Evolutionary conservation across 208 protist species (phyloP).

Genomic region (Acanthamoeba castellanii): DNA sequence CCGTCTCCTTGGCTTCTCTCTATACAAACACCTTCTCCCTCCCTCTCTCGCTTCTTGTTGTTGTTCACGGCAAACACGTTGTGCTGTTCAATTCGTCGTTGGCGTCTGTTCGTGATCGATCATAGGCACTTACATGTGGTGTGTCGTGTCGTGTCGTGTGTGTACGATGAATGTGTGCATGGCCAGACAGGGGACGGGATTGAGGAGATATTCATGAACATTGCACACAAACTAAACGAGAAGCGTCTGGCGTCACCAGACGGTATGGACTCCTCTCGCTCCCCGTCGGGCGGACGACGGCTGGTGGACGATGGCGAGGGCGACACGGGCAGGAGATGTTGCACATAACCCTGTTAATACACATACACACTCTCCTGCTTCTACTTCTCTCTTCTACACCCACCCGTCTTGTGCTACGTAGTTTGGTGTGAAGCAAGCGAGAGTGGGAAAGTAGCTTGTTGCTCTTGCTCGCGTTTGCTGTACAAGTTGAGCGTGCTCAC

Average conservation of each 20-base stretch:
- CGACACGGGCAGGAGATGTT: constrained; percentile 25
- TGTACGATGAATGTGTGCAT: no score
- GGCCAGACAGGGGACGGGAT: constrained; percentile 54
- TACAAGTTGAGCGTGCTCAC: neutral
- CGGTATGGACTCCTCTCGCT: neutral
- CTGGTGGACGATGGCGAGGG: neutral
- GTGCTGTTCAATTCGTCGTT: neutral
- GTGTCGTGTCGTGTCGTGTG: no score
- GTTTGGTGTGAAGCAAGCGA: neutral
- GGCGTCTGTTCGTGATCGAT: neutral
- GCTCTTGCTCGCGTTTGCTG: neutral
- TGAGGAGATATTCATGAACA: constrained; percentile 45
- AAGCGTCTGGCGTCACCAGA: constrained; percentile 16
- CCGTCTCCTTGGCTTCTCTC: no score
- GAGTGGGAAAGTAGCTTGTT: neutral
- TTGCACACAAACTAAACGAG: constrained; percentile 64
- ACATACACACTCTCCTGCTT: neutral
- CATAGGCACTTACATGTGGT: no score
- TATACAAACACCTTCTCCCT: neutral
- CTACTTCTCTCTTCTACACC: neutral
- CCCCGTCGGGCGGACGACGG: neutral
- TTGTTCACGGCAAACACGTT: neutral
- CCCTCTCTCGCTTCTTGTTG: neutral
- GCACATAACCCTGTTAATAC: constrained; percentile 55
- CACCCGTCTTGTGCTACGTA: no score